Conservation (phyloP, 257 asterid genomes). For the Solanum piurae region DNA sequence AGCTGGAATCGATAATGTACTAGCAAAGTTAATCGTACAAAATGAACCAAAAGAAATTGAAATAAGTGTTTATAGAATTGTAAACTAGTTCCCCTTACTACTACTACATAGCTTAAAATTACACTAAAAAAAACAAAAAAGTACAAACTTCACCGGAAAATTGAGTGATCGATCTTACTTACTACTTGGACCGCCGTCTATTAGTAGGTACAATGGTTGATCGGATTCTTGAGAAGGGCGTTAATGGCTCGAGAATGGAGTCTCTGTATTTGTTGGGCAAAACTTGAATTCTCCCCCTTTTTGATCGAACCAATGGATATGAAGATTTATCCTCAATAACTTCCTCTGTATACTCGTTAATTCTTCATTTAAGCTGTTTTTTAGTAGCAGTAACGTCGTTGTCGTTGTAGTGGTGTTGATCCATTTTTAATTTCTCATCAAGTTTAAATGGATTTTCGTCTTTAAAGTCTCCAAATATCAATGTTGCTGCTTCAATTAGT, state of each 20-base stretch:
- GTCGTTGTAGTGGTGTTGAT: not conserved
- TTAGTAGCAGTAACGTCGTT: not conserved
- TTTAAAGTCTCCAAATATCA: not conserved
- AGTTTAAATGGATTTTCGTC: not conserved
- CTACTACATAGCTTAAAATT: not conserved
- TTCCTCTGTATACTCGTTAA: not conserved
- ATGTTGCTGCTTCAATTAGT: not conserved
- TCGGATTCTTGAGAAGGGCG: not conserved
- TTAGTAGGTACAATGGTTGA: not conserved
- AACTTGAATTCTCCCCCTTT: conserved; percentile 8
- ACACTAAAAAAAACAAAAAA: not conserved
- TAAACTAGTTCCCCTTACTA: not conserved
- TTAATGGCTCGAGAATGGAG: conserved; percentile 6
- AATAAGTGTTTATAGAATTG: not conserved
- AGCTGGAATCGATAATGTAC: not conserved
- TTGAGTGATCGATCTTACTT: not conserved
- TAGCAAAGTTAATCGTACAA: not conserved
- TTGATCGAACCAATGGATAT: not conserved
- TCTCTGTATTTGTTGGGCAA: conserved; percentile 9
- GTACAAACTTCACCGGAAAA: not conserved
- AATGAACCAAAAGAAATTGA: not conserved
- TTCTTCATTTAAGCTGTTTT: not conserved
- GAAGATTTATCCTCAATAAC: not conserved
- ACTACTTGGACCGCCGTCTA: conserved; percentile 8
- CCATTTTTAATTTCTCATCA: not conserved